These are phyloP conservation scores for Paecilomyces dactylethromorphus DNA, from an alignment of 2,329 filamentous ascomycete genomes.

Conservation along the genomic window DNA sequence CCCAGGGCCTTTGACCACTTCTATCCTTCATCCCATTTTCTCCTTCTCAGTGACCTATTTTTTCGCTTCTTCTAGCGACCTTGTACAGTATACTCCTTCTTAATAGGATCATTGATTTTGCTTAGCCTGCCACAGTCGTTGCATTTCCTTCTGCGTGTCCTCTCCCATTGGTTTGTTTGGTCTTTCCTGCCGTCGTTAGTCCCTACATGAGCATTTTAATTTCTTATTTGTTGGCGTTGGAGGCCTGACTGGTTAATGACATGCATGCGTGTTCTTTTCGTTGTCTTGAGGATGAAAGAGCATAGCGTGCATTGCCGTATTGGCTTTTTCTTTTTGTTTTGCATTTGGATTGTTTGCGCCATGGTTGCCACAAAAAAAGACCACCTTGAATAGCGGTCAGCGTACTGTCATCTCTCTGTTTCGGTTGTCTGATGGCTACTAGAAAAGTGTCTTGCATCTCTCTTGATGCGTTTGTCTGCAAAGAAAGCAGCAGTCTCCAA, in stretches of 20 bases:
- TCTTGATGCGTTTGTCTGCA: background rate
- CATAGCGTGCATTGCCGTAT: background rate
- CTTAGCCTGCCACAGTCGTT: constrained; percentile 3
- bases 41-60: background rate
- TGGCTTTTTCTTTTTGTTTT: background rate
- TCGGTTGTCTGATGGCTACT: background rate
- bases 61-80: background rate
- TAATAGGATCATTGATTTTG: background rate
- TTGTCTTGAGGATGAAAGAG: background rate
- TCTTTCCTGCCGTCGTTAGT: background rate
- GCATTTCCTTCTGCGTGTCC: constrained; percentile 1
- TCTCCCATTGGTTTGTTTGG: background rate
- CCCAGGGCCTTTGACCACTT: background rate
- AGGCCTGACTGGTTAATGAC: background rate
- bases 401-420: background rate
- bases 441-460: background rate
- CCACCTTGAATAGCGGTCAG: background rate
- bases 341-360: background rate
- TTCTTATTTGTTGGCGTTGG: background rate
- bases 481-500: background rate
- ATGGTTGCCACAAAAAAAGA: background rate
- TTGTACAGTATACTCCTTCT: constrained; percentile 6
- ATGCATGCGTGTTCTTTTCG: background rate
- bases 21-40: background rate
- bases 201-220: background rate